Conservation (phyloP, 495 filamentous ascomycete species). For the Aspergillus kassunensis region DNA sequence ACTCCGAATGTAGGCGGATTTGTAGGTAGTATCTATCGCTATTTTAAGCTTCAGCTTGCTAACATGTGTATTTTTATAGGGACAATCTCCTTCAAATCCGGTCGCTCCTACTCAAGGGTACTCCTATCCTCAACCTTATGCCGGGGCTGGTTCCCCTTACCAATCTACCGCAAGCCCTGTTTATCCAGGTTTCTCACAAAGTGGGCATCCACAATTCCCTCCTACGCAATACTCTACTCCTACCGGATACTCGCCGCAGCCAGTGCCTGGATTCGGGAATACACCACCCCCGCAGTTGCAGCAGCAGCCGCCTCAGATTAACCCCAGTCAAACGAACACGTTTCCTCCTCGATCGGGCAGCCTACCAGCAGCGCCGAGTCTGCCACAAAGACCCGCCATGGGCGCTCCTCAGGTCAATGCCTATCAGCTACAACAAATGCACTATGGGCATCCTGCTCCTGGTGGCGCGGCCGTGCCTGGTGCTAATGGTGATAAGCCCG, state of each 20-base stretch:
- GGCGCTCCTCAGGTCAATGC: conserved; percentile 53
- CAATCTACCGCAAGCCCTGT: conserved; percentile 42
- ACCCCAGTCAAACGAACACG: conserved; percentile 34
- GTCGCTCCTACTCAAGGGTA: conserved; percentile 25
- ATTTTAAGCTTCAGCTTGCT: conserved; percentile 4
- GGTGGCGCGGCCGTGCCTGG: conserved; percentile 23
- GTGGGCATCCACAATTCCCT: conserved; percentile 30
- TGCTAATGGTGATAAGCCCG: conserved; percentile 33
- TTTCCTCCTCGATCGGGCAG: conserved; percentile 47
- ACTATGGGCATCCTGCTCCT: conserved; percentile 51
- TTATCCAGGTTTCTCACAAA: conserved; percentile 36
- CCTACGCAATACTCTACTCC: conserved; percentile 31
- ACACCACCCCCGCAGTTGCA: conserved; percentile 30
- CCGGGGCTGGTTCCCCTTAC: conserved; percentile 34
- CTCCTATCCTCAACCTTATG: conserved; percentile 38
- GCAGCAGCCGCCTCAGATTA: conserved; percentile 36
- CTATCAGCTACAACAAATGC: conserved; percentile 61
- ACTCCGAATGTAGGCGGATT: conserved; percentile 51
- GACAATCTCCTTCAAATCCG: conserved; percentile 25
- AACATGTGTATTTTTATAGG: conserved; percentile 13
- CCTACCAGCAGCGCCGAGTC: conserved; percentile 52
- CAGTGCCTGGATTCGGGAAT: conserved; percentile 26
- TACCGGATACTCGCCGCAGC: conserved; percentile 41
- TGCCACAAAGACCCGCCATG: conserved; percentile 62
- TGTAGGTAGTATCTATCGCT: conserved; percentile 38